Evolutionary conservation across 1,139 yeast species (phyloP).

Genomic region (Hyphopichia khmerensis): DNA sequence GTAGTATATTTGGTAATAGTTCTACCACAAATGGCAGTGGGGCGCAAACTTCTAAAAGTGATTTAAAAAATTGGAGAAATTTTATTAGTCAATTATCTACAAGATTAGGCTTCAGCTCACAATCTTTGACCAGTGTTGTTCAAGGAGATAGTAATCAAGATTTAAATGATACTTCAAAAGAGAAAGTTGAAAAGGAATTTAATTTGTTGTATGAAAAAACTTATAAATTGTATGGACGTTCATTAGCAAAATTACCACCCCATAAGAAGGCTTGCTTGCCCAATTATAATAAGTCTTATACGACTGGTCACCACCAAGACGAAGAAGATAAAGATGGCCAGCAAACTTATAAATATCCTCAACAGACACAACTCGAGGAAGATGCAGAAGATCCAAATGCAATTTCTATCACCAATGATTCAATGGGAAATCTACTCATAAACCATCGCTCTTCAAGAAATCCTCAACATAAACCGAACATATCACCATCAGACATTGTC

Average conservation of each 20-base stretch:
- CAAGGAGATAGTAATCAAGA: conserved; percentile 11
- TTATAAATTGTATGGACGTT: conserved; percentile 41
- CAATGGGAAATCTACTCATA: conserved; percentile 45
- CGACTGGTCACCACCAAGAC: conserved; percentile 7
- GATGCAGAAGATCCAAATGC: conserved; percentile 31
- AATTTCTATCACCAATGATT: conserved; percentile 42
- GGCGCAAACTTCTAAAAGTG: conserved; percentile 17
- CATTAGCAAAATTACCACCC: conserved; percentile 36
- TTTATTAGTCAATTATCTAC: conserved; percentile 36
- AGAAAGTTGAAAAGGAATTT: conserved; percentile 34
- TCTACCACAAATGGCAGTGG: conserved; percentile 26
- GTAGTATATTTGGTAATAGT: conserved; percentile 22
- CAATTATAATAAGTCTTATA: conserved; percentile 34
- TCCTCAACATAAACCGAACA: conserved; percentile 3
- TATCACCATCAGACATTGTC: conserved; percentile 23
- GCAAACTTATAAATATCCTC: conserved; percentile 14
- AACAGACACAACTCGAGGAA: conserved; percentile 27
- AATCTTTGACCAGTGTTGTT: conserved; percentile 30
- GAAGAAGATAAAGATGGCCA: conserved; percentile 9
- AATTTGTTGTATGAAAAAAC: conserved; percentile 39
- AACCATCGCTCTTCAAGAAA: conserved; percentile 21
- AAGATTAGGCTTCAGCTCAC: conserved; percentile 38
- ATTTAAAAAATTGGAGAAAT: conserved; percentile 38
- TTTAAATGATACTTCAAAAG: conserved; percentile 12
- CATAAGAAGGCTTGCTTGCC: conserved; percentile 46